Evolutionary conservation across 306 rosid genomes (phyloP).

Genomic region (Sicyos edulis): DNA sequence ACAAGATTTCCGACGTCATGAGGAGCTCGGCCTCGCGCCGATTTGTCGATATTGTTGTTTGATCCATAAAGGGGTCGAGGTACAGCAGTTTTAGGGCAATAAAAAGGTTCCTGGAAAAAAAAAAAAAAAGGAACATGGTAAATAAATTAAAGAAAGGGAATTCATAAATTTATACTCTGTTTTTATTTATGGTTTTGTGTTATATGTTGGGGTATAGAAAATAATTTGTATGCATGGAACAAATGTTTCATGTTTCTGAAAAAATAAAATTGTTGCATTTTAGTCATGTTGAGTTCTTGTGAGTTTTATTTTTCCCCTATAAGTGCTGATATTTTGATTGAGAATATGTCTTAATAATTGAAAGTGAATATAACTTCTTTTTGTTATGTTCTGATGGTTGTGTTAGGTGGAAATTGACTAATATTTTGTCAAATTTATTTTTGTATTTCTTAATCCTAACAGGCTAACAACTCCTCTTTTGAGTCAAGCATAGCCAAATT

Average conservation of each 20-base stretch:
- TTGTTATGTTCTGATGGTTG: too few species aligned
- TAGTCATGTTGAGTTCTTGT: neutral
- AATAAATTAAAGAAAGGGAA: neutral
- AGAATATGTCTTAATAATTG: too few species aligned
- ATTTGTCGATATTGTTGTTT: conserved; percentile 46
- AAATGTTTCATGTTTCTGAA: neutral
- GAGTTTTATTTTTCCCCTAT: too few species aligned
- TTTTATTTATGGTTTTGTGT: neutral
- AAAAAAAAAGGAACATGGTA: neutral
- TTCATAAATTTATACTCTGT: neutral
- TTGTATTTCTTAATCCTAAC: too few species aligned
- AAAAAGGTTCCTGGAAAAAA: neutral
- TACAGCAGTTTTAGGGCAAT: neutral
- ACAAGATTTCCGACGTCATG: conserved; percentile 53
- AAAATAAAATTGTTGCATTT: too few species aligned
- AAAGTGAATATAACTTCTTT: too few species aligned
- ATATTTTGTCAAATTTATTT: too few species aligned
- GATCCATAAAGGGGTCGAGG: conserved; percentile 3
- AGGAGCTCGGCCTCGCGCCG: conserved; percentile 43
- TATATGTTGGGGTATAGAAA: neutral
- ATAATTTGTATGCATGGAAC: neutral
- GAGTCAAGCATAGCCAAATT: too few species aligned
- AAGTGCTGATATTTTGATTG: too few species aligned
- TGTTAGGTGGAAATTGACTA: too few species aligned
- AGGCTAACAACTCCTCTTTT: too few species aligned